Base-by-base conservation (phyloP, 345 rosid genomes). In the Clarkia xantiana region DNA sequence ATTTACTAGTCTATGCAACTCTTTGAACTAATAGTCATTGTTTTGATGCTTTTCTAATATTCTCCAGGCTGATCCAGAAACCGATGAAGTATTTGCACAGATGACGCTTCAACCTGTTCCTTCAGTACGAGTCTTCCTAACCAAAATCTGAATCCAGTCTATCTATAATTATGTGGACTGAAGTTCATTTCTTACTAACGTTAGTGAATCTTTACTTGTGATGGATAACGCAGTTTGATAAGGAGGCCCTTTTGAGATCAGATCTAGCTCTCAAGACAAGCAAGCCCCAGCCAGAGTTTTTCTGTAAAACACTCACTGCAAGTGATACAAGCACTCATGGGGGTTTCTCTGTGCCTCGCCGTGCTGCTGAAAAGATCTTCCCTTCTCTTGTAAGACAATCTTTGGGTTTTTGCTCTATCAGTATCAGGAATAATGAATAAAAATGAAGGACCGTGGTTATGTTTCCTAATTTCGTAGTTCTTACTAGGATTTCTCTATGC, bases 301-400 rank as follows among this genome's bases (percentile, higher is more conserved):
- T 91, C 75, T 91, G 95, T 57, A 91, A 91, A 76, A 86, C 90
- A 20, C 64, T 91, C 63, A 91, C 98, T 18, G 94, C 96, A 19
- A 91, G 98, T 67, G 98, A 91, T 59, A 91, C 96, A 1, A 91
- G 96, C 72, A 86, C 98, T 55, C 96, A 91, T 63, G 98, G 98
- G 62, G 96, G 96, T 55, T 91, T 91, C 66, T 81, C 94, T 55
- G 98, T 91, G 47, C 98, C 96, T 10, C 90, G 94, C 2, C 80
- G 94, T 49, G 94, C 98, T 15, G 98, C 96, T 36, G 98, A 91
- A 64, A 86, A 86, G 61, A 84, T 81, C 44, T 91, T 91, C 64
- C 98, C 98, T 43, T 57, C 84, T 65, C 84, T 91, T 62, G 98
- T 91, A 55, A 63, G 71, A n/a, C 48, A 47, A 14, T 45, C 52